Evolutionary conservation across 2,329 filamentous ascomycete species (phyloP).

Genomic region (Metarhizium guizhouense): DNA sequence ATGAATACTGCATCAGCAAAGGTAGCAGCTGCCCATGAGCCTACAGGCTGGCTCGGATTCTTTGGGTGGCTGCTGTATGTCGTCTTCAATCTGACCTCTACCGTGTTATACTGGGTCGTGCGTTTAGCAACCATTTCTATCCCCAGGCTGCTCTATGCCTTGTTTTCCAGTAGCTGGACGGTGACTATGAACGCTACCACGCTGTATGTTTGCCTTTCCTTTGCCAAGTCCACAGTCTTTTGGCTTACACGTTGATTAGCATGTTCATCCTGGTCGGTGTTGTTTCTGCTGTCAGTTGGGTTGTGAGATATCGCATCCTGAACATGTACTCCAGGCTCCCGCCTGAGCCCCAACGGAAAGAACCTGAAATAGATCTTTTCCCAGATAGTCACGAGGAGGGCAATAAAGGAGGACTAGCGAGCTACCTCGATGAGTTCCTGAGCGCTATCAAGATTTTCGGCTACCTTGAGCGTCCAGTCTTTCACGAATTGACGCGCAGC

Average conservation of each 20-base stretch:
- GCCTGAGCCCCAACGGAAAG: constrained; percentile 89
- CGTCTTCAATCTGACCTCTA: constrained; percentile 46
- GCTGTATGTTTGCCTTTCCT: constrained; percentile 46
- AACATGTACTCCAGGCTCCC: constrained; percentile 95
- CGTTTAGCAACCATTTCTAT: constrained; percentile 82
- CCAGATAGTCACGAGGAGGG: constrained; percentile 87
- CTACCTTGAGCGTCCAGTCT: constrained; percentile 90
- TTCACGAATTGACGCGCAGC: constrained; percentile 91
- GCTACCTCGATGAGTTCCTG: constrained; percentile 94
- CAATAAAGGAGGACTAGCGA: constrained; percentile 83
- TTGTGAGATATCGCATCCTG: constrained; percentile 88
- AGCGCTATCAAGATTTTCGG: constrained; percentile 99
- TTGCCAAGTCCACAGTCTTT: neutral
- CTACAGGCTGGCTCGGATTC: constrained; percentile 48
- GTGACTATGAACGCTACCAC: constrained; percentile 99
- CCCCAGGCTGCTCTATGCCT: constrained; percentile 78
- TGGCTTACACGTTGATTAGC: constrained; percentile 28
- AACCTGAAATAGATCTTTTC: constrained; percentile 90
- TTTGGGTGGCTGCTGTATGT: constrained; percentile 46
- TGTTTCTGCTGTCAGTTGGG: constrained; percentile 83
- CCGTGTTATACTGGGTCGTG: constrained; percentile 66
- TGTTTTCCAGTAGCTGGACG: constrained; percentile 88
- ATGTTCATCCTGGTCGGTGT: constrained; percentile 70
- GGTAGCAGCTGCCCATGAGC: constrained; percentile 24
- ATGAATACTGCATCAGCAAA: constrained; percentile 27